Conservation (phyloP, 179 eudicot species). For the Vitellaria paradoxa region DNA sequence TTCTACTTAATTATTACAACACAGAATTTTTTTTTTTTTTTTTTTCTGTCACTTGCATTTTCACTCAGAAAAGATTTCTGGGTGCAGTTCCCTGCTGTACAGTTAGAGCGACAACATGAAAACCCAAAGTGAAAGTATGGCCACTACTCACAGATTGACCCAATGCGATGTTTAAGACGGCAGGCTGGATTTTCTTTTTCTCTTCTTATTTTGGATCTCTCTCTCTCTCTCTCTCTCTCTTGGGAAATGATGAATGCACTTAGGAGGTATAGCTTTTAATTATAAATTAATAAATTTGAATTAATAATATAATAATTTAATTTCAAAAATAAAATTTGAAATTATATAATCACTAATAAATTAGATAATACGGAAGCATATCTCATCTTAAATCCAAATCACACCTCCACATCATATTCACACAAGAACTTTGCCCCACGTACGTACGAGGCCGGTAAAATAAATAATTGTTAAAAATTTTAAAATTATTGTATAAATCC, state of each 20-base stretch:
- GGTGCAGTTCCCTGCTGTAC: background rate
- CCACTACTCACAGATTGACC: background rate
- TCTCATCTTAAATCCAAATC: too few relatives aligned
- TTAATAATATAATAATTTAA: too few relatives aligned
- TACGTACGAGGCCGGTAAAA: too few relatives aligned
- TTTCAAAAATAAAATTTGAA: too few relatives aligned
- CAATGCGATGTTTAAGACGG: background rate
- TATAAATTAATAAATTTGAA: too few relatives aligned
- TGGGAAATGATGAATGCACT: background rate
- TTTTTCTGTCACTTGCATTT: background rate
- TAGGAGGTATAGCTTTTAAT: too few relatives aligned
- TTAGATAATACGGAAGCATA: too few relatives aligned
- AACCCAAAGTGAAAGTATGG: background rate
- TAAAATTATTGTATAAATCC: too few relatives aligned
- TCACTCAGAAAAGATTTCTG: background rate
- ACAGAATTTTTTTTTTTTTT: background rate
- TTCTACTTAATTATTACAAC: background rate
- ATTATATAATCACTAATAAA: too few relatives aligned
- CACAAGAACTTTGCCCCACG: too few relatives aligned
- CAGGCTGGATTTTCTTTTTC: background rate
- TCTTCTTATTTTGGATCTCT: background rate
- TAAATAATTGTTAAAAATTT: too few relatives aligned
- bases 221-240: background rate
- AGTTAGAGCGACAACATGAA: background rate
- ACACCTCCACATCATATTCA: too few relatives aligned